Base-by-base conservation (phyloP, 2,329 filamentous ascomycete species). In the Fusarium acutatum region DNA sequence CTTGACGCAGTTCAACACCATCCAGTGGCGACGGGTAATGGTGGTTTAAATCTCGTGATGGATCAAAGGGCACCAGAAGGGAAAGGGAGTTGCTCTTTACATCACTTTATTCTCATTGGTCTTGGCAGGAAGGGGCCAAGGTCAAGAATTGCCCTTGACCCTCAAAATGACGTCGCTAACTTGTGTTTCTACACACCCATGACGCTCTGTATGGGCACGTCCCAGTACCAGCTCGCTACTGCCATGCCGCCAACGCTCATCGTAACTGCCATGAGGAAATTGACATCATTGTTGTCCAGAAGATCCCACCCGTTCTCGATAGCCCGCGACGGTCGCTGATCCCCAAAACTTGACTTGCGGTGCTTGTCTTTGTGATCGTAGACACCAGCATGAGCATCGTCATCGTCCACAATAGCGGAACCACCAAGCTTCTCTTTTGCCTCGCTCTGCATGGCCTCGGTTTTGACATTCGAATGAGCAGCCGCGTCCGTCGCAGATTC, bases 211-310 rank as follows among this genome's bases (percentile, higher is more conserved):
- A 90, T 78, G 12, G 89, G 86, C 30, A 91, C 78, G 9, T 82
- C 85, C 90, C 90, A 92, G 67, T 88, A 86, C 88, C 87, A 90
- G 49, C 86, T 83, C 35, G 88, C 90, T 38, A 89, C 82, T 1
- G 84, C 85, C 90, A 98, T 97, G 9, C 91, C 93, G 9, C 92
- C 89, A 24, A 95, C 73, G 80, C 94, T 97, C 89, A 97, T 95
- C 9, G 87, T 86, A 20, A 90, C 87, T 0, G 96, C 95, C 96
- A 98, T 98, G 64, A 96, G 81, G 65, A 98, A 90, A 81, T 99
- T 99, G 77, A 99, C 95, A 61, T 94, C 93, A 81, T 99, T 99
- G 82, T 99, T 99, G 82, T 97, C 95, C 64, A 99, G 85, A 69
- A 97, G 81, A 80, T 97, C 89, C 89, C 84, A 86, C 57, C 80